A percentile compares a stretch with the other conserved stretches of the same genome.
phyloP scores from a whole-genome alignment of 495 filamentous ascomycete species.

The Neurospora sp. region DNA sequence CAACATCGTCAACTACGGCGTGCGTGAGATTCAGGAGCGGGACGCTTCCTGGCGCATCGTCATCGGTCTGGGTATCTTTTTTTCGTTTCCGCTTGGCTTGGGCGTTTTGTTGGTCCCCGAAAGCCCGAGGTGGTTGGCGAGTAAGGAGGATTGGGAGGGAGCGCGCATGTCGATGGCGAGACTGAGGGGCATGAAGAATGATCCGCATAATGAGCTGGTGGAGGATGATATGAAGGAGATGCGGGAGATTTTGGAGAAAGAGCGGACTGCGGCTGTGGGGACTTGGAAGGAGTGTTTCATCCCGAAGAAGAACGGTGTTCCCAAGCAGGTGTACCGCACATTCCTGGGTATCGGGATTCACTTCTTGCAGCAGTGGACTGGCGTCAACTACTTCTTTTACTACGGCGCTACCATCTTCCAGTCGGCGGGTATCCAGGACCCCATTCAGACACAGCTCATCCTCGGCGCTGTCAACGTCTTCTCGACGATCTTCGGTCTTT shows the following conservation, averaged over 20 bases:
- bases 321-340: conserved; percentile 59
- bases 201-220: conserved; percentile 46
- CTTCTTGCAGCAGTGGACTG: conserved; percentile 56
- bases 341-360: conserved; percentile 56
- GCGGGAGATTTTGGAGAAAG: conserved; percentile 50
- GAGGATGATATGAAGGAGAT: conserved; percentile 57
- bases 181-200: conserved; percentile 50
- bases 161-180: conserved; percentile 52
- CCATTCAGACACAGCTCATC: conserved; percentile 58
- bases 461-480: conserved; percentile 61
- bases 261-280: conserved; percentile 37
- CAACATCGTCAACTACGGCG: conserved; percentile 55
- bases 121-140: conserved; percentile 51
- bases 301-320: conserved; percentile 29
- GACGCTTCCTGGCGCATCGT: conserved; percentile 56
- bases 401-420: conserved; percentile 49
- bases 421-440: conserved; percentile 51
- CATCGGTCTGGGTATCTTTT: conserved; percentile 61
- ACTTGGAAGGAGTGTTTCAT: conserved; percentile 49
- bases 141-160: conserved; percentile 42
- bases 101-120: conserved; percentile 54
- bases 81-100: conserved; percentile 49
- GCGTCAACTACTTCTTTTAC: conserved; percentile 50
- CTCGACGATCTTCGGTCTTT: conserved; percentile 56
- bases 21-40: conserved; percentile 32